A percentile compares a stretch with the other conserved stretches of the same genome.
Evolutionary conservation across 2,329 filamentous ascomycete species (phyloP).

Genomic region (Verticillium zaregamsianum): DNA sequence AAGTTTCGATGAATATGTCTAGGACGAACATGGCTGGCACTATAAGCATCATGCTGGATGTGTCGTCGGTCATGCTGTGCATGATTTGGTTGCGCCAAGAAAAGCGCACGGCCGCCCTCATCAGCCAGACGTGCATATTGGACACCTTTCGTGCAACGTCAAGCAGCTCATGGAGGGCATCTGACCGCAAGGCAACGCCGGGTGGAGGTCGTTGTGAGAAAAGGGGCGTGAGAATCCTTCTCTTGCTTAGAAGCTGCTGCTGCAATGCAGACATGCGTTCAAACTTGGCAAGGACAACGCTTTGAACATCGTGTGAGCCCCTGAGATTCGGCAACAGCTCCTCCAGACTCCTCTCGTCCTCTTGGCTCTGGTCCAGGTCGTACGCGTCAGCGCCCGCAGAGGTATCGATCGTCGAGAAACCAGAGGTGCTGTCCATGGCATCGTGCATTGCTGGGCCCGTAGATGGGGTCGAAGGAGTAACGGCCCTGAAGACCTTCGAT

Average conservation of each 20-base stretch:
- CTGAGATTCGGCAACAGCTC: not conserved
- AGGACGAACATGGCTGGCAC: conserved; percentile 5
- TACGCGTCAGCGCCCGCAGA: not conserved
- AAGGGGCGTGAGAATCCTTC: not conserved
- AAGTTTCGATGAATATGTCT: conserved; percentile 3
- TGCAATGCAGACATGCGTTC: conserved; percentile 2
- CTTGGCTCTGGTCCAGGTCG: not conserved
- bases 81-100: conserved; percentile 6
- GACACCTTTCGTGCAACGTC: conserved; percentile 4
- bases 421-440: not conserved
- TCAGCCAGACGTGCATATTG: conserved; percentile 1
- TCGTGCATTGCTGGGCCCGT: not conserved
- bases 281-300: not conserved
- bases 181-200: not conserved
- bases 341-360: not conserved
- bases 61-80: conserved; percentile 6
- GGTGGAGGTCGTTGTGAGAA: not conserved
- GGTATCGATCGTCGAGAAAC: not conserved
- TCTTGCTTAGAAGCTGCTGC: conserved; percentile 4
- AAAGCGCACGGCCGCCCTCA: conserved; percentile 2
- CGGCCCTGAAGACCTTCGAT: not conserved
- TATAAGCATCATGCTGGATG: conserved; percentile 5
- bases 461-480: not conserved
- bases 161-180: conserved; percentile 3
- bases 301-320: not conserved